Evolutionary conservation across 192 early-diverging fungal genomes (phyloP), one percentile per base, ranked within the genome.

Genomic region (Oehlia diaphana): DNA sequence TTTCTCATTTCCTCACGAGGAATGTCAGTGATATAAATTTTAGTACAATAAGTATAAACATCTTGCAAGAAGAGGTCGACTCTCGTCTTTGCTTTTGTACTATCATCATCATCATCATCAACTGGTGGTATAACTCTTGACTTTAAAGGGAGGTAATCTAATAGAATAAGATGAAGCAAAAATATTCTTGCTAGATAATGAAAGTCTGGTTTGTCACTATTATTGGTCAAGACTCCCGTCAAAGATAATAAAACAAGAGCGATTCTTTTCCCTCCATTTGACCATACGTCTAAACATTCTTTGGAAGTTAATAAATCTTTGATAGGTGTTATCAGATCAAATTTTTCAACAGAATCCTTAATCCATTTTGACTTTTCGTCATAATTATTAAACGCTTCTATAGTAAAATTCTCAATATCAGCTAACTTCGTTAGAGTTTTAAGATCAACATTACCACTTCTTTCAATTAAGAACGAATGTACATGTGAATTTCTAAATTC

Each of bases 111-210:
- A 19, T n/a, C 23, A 47, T 16, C 13, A 14, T 21, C 2, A 6
- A 37, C 14, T 67, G 65, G 39, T 63, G 49, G 26, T n/a, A 31
- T 9, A 21, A 63, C 42, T 9, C 81, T 65, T 42, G 9, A 49
- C 10, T 77, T 37, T 21, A 81, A 74, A 14, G 80, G 65, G 58
- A 81, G 58, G 62, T 79, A 50, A 64, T 81, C 70, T 31, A 81
- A 62, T 16, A 78, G 49, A 10, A 70, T n/a, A 28, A 61, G 9
- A 66, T 81, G 81, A 28, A 76, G 33, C 23, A 81, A 64, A 67
- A 81, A 81, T 16, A 63, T 9, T 33, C 42, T 72, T 13, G 70
- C 39, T 13, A 72, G 44, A 2, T 37, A 50, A n/a, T n/a, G 9
- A 50, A 49, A 72, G 8, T 37, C 5, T 35, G 28, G 68, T 26